Evolutionary conservation across 805 yeast species (phyloP), one percentile per base, ranked within the genome.

Genomic region (Isabelozyma rhagii): DNA sequence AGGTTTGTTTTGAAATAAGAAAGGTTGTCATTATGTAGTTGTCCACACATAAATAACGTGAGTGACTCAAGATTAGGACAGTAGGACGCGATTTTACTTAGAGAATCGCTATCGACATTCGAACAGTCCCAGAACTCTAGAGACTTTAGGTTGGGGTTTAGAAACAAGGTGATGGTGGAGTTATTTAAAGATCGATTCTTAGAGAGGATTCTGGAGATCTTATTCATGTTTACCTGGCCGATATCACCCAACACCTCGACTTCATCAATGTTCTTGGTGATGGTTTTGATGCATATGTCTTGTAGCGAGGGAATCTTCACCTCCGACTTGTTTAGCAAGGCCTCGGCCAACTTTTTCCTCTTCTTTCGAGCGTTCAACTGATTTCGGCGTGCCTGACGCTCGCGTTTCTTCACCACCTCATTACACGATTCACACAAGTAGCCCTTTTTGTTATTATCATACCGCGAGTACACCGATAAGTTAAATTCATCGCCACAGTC

Each of bases 71-170:
- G 53, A 27, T 84, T 75, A 0, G 97, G 97, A 56, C 97, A 89
- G 62, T 71, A 86, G 0, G 96, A 75, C 0, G 92, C 91, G 39
- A 94, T 81, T 54, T 82, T 76, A 57, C 80, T 79, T 52, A 85
- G 77, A 0, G 94, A 80, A 52, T 80, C 85, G 40, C 78, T 76
- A 21, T 82, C 80, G 14, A 94, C 75, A 45, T 82, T 83, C 0
- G 97, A 90, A 64, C 99, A 94, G 68, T 94, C 99, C 91, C 96
- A 89, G 54, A 94, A 83, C 53, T 87, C 87, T 28, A 94, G 68
- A 3, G 69, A 64, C 48, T 68, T 78, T 45, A 83, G 63, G 13
- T 78, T 74, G 0, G 89, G 78, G 44, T 83, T 82, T 47, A 94
- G 69, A 61, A 94, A 93, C 44, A 94, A 72, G 43, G 83, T 71